These are phyloP conservation scores for Cyanodermella asteris DNA, from an alignment of 2,329 filamentous ascomycete genomes.

Conservation along the genomic window DNA sequence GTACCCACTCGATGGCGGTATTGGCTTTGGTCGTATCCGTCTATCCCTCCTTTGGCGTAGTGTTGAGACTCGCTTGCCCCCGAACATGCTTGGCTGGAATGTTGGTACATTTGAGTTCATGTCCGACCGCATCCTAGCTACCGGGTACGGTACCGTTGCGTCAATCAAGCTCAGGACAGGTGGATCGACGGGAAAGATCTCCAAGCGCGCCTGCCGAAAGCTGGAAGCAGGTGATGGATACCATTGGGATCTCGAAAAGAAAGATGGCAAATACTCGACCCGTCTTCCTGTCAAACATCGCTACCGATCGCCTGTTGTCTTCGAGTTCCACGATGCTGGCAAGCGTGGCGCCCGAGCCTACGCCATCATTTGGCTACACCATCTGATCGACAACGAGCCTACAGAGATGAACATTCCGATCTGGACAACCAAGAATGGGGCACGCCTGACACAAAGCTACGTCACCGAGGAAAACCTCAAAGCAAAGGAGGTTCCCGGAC, in stretches of 20 bases:
- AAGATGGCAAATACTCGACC: conserved; percentile 31
- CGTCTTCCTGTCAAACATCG: conserved; percentile 75
- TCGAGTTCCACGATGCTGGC: conserved; percentile 55
- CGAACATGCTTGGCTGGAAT: conserved; percentile 73
- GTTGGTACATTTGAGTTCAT: conserved; percentile 84
- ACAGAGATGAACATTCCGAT: conserved; percentile 69
- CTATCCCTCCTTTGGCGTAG: conserved; percentile 81
- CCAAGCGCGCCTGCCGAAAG: conserved; percentile 38
- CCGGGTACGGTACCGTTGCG: conserved; percentile 36
- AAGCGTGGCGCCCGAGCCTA: conserved; percentile 54
- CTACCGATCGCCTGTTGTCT: conserved; percentile 72
- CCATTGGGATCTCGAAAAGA: conserved; percentile 34
- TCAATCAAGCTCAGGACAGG: conserved; percentile 67
- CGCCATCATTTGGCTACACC: conserved; percentile 66
- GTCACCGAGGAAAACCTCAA: conserved; percentile 59
- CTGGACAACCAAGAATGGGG: conserved; percentile 57
- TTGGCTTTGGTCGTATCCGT: conserved; percentile 69
- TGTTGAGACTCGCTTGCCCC: conserved; percentile 68
- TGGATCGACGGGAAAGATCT: conserved; percentile 53
- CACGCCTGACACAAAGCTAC: conserved; percentile 74
- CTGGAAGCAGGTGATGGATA: conserved; percentile 36
- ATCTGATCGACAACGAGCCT: conserved; percentile 61
- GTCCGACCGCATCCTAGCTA: conserved; percentile 45
- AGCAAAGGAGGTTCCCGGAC: conserved; percentile 39
- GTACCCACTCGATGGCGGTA: conserved; percentile 91